A percentile compares a stretch with the other conserved stretches of the same genome.
Evolutionary conservation across 257 asterid species (phyloP).

Genomic region (Cinchona pubescens): DNA sequence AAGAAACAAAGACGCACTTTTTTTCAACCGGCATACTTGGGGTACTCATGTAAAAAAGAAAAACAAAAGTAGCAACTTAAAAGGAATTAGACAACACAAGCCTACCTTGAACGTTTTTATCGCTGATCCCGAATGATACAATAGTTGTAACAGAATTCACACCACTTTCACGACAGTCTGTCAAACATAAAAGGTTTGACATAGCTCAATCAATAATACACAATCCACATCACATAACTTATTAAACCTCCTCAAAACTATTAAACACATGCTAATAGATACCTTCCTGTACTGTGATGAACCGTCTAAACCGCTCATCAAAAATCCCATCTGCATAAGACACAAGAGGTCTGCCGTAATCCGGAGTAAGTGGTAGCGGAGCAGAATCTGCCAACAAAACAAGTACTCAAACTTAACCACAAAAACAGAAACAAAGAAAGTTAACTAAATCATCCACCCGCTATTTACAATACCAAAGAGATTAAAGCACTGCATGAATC

Average conservation of each 20-base stretch:
- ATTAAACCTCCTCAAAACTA: neutral
- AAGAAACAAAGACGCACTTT: neutral
- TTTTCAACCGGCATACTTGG: neutral
- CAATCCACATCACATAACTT: neutral
- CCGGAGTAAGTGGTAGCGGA: slow-evolving; percentile 86
- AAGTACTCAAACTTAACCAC: slow-evolving; percentile 7
- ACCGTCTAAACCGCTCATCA: slow-evolving; percentile 74
- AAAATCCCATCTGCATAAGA: slow-evolving; percentile 91
- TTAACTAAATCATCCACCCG: neutral
- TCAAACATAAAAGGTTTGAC: slow-evolving; percentile 20
- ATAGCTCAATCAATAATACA: slow-evolving; percentile 5
- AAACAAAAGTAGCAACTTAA: neutral
- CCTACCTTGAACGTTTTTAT: slow-evolving; percentile 51
- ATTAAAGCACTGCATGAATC: neutral
- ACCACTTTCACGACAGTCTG: slow-evolving; percentile 76
- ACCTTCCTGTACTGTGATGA: slow-evolving; percentile 87
- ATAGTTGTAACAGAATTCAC: slow-evolving; percentile 63
- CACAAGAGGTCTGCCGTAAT: slow-evolving; percentile 66
- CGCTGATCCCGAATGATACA: slow-evolving; percentile 56
- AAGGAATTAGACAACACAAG: slow-evolving; percentile 2
- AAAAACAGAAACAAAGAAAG: neutral
- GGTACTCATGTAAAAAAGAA: neutral
- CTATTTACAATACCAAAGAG: slow-evolving; percentile 1
- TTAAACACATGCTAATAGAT: neutral
- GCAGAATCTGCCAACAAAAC: slow-evolving; percentile 50